Evolutionary conservation across 768 basidiomycete genomes (phyloP), one percentile per base, ranked within the genome.

Genomic region (Tulasnella sp.): DNA sequence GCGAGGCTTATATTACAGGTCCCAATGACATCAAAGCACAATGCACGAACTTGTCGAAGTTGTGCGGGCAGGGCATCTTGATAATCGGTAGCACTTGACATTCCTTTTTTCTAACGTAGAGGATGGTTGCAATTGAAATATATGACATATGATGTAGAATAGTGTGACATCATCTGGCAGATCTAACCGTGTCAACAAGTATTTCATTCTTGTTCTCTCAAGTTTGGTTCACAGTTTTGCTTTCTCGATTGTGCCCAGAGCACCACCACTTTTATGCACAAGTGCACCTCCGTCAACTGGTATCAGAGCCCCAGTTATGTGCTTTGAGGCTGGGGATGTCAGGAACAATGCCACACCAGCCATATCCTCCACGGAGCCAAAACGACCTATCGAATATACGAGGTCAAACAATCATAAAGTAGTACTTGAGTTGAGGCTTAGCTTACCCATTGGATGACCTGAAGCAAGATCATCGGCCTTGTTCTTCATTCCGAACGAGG

Each of bases 281-380:
- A 39, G 15, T 19, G 45, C 28, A 12, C 82, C 82, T 22, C 86
- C 86, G 56, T 89, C 86, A 8, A 86, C 64, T 3, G 81, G 58
- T 39, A 78, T 80, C 53, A 86, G 81, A 16, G 73, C 70, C 9
- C 83, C 85, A 1, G 85, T 86, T 41, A 87, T 68, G 53, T 86
- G 84, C 2, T 83, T 73, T 1, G 77, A 73, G 0, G 81, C 86
- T 0, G 79, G 76, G 15, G 81, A 82, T 7, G 75, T 71, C 33
- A 86, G 70, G 70, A 82, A 83, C 13, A 84, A 64, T 3, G 73
- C 56, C 15, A 84, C 65, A 5, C 86, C 86, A 22, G 81, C 83
- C 55, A 83, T 73, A 57, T 89, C 86, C 27, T 72, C 66, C 2
- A 81, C 71, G 2, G 62, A 58, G 2, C 85, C 85, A 53, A 75